Base-by-base conservation (phyloP, 352 stramenopile genomes). In the Blastocystis sp. region DNA sequence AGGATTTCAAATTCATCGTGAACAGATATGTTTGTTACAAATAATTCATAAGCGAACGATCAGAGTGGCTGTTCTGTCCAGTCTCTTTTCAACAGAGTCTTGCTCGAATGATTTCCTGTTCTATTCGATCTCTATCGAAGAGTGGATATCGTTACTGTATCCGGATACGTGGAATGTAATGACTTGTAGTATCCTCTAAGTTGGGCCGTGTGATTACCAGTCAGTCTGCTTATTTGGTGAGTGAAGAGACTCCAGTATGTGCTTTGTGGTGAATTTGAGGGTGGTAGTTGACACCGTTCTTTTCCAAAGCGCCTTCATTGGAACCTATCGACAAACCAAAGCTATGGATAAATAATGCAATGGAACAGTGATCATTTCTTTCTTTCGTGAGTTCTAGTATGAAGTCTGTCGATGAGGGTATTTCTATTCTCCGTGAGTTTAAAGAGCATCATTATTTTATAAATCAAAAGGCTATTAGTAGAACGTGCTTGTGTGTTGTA, bases 191-290 rank as follows among this genome's bases (percentile, higher is more conserved):
- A 23, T 80, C 69, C 23, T 61, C 23, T 5, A 2, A 63, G 11
- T 23, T 80, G 26, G 69, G 69, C 11, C 69, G 69, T 39, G 47
- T 64, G 34, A 80, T 80, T 43, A 80, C 69, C 69, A 80, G 69
- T 39, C 69, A 80, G 69, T 80, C 69, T 29, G 69, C 69, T 37
- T 80, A 80, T 80, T 39, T 80, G 3, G 69, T 80, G 18, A 80
- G 69, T 39, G 69, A 80, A 63, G 69, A 80, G 45, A 80, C 69
- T 2, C 69, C 69, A 13, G 69, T 80, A 80, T 18, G 20, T 61
- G 61, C 26, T 15, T 13, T 5, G 4, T 41, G 43, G 7, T n/a
- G n/a, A 41, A 26, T 9, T 37, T 62, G 2, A 61, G 5, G 15
- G 1, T 63, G 6, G 45, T 80, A 80, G 69, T 39, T 80, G 6